phyloP scores from a whole-genome alignment of 2,329 filamentous ascomycete species.

The Colletotrichum cereale region DNA sequence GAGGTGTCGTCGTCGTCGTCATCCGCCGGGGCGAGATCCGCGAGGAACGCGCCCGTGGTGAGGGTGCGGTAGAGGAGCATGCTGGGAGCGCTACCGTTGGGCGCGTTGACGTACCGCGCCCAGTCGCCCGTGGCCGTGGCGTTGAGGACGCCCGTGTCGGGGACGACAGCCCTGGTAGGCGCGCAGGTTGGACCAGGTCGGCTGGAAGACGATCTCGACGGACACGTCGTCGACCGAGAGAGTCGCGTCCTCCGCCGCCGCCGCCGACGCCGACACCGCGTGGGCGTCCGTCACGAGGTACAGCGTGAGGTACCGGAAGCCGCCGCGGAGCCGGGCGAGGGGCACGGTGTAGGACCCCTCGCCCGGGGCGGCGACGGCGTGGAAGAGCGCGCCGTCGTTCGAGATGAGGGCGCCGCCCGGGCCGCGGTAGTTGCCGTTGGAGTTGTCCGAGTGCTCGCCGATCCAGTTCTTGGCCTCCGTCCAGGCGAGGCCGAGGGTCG shows the following conservation, averaged over 20 bases:
- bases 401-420: conserved; percentile 44
- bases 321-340: conserved; percentile 60
- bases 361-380: conserved; percentile 51
- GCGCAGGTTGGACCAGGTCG: conserved; percentile 59
- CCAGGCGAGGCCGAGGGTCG: conserved; percentile 59
- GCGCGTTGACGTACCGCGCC: conserved; percentile 62
- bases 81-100: conserved; percentile 59
- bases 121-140: conserved; percentile 64
- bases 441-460: conserved; percentile 60
- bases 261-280: no score
- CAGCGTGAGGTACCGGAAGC: conserved; percentile 65
- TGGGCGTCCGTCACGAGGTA: conserved; percentile 48
- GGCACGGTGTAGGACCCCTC: conserved; percentile 48
- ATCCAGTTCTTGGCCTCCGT: conserved; percentile 62
- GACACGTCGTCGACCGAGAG: conserved; percentile 50
- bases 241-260: neutral
- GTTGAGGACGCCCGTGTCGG: conserved; percentile 52
- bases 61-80: conserved; percentile 68
- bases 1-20: neutral
- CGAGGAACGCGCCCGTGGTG: conserved; percentile 63
- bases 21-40: conserved; percentile 52
- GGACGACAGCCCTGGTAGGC: conserved; percentile 62
- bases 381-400: conserved; percentile 60
- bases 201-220: conserved; percentile 54
- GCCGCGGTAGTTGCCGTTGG: conserved; percentile 57